A percentile compares a stretch with the other conserved stretches of the same genome.
phyloP scores from a whole-genome alignment of 371 early-diverging fungal genomes.

The Mycotypha africana region DNA sequence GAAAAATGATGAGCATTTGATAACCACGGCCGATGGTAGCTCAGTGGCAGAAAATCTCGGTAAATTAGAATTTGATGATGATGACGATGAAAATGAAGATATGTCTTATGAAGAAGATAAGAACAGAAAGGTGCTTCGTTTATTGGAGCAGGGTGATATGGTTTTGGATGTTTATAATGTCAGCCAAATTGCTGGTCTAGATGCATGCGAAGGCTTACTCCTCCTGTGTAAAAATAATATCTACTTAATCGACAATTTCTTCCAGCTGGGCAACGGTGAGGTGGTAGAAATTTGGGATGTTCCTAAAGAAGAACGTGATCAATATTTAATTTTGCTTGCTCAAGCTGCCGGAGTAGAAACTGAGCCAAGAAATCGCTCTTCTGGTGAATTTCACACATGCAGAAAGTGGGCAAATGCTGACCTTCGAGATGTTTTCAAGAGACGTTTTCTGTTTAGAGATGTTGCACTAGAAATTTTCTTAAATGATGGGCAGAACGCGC shows the following conservation, averaged over 20 bases:
- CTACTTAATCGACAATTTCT: conserved; percentile 75
- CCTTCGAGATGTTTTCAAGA: conserved; percentile 69
- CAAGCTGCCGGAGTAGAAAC: conserved; percentile 53
- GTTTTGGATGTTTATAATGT: conserved; percentile 71
- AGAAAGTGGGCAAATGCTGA: conserved; percentile 63
- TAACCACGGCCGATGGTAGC: background rate
- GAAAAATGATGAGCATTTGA: background rate
- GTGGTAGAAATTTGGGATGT: conserved; percentile 75
- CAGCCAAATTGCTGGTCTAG: conserved; percentile 68
- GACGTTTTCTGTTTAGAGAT: conserved; percentile 65
- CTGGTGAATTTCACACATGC: conserved; percentile 55
- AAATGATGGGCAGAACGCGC: conserved; percentile 67
- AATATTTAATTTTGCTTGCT: conserved; percentile 56
- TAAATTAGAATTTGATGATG: conserved; percentile 2
- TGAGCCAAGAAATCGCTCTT: conserved; percentile 33
- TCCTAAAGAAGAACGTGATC: conserved; percentile 65
- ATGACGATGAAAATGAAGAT: conserved; percentile 21
- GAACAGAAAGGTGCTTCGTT: conserved; percentile 64
- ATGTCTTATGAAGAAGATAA: conserved; percentile 65
- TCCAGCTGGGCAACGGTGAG: conserved; percentile 65
- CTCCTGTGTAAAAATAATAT: conserved; percentile 69
- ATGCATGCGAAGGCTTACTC: conserved; percentile 68
- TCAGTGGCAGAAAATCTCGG: no score
- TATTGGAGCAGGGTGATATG: conserved; percentile 68
- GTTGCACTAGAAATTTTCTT: conserved; percentile 78